Evolutionary conservation across 495 filamentous ascomycete species (phyloP).

Genomic region (Apodospora peruviana): DNA sequence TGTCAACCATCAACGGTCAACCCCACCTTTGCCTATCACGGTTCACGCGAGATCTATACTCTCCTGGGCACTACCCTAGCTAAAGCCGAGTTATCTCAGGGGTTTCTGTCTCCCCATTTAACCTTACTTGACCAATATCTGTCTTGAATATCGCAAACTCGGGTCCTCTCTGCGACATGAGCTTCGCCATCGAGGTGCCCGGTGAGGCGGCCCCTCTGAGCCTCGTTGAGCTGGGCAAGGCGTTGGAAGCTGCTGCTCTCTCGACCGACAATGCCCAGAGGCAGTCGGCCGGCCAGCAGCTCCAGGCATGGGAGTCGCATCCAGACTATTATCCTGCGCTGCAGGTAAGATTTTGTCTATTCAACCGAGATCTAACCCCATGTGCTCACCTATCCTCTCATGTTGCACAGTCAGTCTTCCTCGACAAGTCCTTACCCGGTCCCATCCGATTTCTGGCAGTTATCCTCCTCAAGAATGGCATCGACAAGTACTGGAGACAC

Average conservation of each 20-base stretch:
- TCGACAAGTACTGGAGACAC: conserved; percentile 88
- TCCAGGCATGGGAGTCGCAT: conserved; percentile 79
- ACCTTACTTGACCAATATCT: no score
- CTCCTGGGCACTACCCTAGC: no score
- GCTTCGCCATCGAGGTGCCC: conserved; percentile 49
- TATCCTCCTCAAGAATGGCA: conserved; percentile 91
- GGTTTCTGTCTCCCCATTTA: no score
- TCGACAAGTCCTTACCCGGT: conserved; percentile 66
- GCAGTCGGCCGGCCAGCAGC: conserved; percentile 73
- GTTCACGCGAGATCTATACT: no score
- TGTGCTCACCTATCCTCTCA: not conserved
- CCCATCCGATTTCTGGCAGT: conserved; percentile 83
- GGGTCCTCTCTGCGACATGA: no score
- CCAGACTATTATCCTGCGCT: conserved; percentile 70
- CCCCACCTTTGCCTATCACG: no score
- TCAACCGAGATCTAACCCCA: no score
- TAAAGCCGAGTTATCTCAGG: no score
- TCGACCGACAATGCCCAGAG: conserved; percentile 71
- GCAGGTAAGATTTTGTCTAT: conserved; percentile 69
- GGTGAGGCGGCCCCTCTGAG: conserved; percentile 49
- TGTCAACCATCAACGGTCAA: no score
- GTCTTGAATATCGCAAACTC: no score
- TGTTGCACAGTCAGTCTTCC: conserved; percentile 58
- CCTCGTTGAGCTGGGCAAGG: conserved; percentile 63
- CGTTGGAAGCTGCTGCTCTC: conserved; percentile 65